A percentile compares a stretch with the other conserved stretches of the same genome.
phyloP scores from a whole-genome alignment of 495 filamentous ascomycete genomes.

The Bacidia gigantensis region DNA sequence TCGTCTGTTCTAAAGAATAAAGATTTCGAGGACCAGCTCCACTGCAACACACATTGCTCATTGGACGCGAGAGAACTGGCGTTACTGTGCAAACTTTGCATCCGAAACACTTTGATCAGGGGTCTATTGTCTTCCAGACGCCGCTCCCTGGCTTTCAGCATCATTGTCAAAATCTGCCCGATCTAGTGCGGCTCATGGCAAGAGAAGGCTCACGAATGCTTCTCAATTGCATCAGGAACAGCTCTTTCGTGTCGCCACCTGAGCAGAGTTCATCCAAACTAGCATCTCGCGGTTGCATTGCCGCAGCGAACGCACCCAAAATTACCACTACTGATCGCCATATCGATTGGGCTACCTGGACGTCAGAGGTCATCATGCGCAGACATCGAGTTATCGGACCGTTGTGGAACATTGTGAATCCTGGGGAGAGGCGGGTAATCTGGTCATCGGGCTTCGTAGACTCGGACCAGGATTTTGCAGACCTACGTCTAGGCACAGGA shows the following conservation, averaged over 20 bases:
- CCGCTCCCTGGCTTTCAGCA: slow-evolving; percentile 38
- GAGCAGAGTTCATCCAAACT: slow-evolving; percentile 12
- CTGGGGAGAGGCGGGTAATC: slow-evolving; percentile 9
- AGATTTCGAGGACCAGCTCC: slow-evolving; percentile 68
- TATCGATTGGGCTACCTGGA: slow-evolving; percentile 41
- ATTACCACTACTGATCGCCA: slow-evolving; percentile 38
- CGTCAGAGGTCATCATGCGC: slow-evolving; percentile 30
- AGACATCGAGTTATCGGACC: slow-evolving; percentile 39
- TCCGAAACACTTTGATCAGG: slow-evolving; percentile 58
- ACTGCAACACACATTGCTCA: slow-evolving; percentile 63
- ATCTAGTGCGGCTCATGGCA: slow-evolving; percentile 29
- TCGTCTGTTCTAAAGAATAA: neutral
- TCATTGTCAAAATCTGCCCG: slow-evolving; percentile 28
- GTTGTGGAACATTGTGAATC: slow-evolving; percentile 35
- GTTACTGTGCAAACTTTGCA: slow-evolving; percentile 79
- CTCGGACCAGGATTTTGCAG: neutral
- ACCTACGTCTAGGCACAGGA: slow-evolving; percentile 1
- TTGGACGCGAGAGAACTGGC: slow-evolving; percentile 42
- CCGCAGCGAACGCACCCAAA: slow-evolving; percentile 30
- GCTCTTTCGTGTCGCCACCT: slow-evolving; percentile 53
- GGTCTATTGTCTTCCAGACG: slow-evolving; percentile 57
- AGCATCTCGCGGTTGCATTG: neutral
- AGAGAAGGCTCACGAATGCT: slow-evolving; percentile 46
- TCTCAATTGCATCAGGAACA: slow-evolving; percentile 39
- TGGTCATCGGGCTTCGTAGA: slow-evolving; percentile 16